phyloP scores from a whole-genome alignment of 169 alveolate species.

The Plasmodium knowlesi region DNA sequence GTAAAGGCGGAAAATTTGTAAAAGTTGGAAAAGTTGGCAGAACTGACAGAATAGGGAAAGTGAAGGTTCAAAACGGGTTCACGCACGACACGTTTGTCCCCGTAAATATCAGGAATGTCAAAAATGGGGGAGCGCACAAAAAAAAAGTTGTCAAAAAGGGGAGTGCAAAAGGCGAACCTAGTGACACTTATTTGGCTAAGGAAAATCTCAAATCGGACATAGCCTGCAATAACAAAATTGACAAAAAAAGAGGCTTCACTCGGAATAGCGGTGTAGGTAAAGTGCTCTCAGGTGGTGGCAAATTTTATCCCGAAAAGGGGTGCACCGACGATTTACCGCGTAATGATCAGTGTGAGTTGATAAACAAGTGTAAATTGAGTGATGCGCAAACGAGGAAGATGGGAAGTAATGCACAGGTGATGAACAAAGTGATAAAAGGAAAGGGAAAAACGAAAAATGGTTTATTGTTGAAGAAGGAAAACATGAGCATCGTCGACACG shows the following conservation, averaged over 20 bases:
- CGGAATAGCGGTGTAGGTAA: not conserved
- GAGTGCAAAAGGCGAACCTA: not conserved
- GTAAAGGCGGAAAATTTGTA: not conserved
- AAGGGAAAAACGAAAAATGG: slow-evolving; percentile 16
- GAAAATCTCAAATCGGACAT: not conserved
- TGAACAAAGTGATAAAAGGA: slow-evolving; percentile 1
- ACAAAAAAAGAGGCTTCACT: not conserved
- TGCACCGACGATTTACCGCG: not conserved
- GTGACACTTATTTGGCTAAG: not conserved
- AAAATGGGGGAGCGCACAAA: not conserved
- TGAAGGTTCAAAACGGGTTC: not conserved
- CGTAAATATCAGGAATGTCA: not conserved
- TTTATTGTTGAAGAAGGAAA: slow-evolving; percentile 48
- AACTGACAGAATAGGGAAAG: slow-evolving; percentile 8
- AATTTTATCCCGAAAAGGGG: slow-evolving; percentile 1
- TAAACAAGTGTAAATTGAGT: not conserved
- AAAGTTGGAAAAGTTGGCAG: slow-evolving; percentile 3
- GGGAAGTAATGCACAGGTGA: slow-evolving; percentile 4
- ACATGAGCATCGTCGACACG: slow-evolving; percentile 55
- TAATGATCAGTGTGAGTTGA: not conserved
- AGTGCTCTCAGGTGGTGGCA: not conserved
- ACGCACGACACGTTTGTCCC: not conserved
- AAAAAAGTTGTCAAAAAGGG: not conserved
- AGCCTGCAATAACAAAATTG: not conserved
- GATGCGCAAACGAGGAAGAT: not conserved